A percentile compares a stretch with the other conserved stretches of the same genome.
These are phyloP conservation scores for Clarireedia hainanense DNA, from an alignment of 2,329 filamentous ascomycete genomes.

Conservation along the genomic window DNA sequence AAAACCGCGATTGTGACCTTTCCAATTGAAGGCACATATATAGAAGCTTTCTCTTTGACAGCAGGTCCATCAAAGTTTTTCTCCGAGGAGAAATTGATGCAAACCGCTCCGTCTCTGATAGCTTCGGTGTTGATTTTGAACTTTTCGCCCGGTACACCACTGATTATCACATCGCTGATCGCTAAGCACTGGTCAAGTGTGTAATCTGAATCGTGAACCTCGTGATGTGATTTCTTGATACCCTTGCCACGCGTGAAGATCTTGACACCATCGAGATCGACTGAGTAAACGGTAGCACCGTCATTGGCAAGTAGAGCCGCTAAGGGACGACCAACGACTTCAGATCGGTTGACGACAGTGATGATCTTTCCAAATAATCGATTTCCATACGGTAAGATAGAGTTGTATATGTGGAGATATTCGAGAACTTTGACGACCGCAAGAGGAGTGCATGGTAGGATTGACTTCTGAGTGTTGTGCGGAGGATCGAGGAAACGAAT, in stretches of 20 bases:
- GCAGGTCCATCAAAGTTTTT: constrained; percentile 83
- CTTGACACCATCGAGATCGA: constrained; percentile 87
- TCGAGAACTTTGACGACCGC: constrained; percentile 97
- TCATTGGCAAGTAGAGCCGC: constrained; percentile 93
- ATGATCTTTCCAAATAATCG: constrained; percentile 88
- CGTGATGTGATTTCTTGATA: constrained; percentile 76
- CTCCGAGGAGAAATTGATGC: constrained; percentile 95
- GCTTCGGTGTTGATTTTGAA: constrained; percentile 85
- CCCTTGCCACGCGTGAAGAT: constrained; percentile 86
- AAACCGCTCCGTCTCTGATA: constrained; percentile 86
- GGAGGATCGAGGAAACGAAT: constrained; percentile 84
- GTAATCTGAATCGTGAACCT: constrained; percentile 73
- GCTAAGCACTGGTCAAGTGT: constrained; percentile 73
- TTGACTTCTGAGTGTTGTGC: constrained; percentile 73
- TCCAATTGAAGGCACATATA: constrained; percentile 94
- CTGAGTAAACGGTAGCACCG: constrained; percentile 88
- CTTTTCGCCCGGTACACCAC: constrained; percentile 77
- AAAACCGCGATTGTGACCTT: constrained; percentile 95
- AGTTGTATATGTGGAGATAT: constrained; percentile 93
- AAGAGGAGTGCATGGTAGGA: constrained; percentile 90
- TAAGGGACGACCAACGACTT: constrained; percentile 89
- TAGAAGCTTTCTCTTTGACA: constrained; percentile 90
- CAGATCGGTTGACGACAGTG: constrained; percentile 91
- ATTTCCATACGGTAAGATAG: constrained; percentile 86
- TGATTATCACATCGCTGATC: constrained; percentile 88